Percentiles rank a stretch among this genome's conserved stretches.
These are phyloP conservation scores for Smittium mucronatum DNA, from an alignment of 371 early-diverging fungal species.

Conservation along the genomic window DNA sequence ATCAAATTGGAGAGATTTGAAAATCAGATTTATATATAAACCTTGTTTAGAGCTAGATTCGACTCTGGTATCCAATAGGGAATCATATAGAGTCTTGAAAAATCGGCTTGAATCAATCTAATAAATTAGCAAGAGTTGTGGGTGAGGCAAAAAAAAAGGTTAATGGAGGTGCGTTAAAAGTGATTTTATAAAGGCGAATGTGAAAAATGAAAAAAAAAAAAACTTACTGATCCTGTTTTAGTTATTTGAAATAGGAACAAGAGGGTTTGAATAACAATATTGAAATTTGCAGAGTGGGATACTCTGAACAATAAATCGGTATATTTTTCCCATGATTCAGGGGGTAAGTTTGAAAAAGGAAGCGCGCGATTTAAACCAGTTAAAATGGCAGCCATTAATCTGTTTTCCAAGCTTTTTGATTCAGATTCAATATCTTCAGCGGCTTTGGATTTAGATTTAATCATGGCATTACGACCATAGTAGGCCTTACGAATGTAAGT, in stretches of 20 bases:
- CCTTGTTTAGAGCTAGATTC: conserved; percentile 72
- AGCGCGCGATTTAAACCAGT: conserved; percentile 94
- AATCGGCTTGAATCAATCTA: conserved; percentile 57
- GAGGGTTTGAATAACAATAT: conserved; percentile 82
- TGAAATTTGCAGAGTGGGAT: conserved; percentile 74
- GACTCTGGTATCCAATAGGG: conserved; percentile 72
- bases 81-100: conserved; percentile 77
- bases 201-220: not conserved
- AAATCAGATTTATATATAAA: conserved; percentile 83
- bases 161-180: too few relatives aligned
- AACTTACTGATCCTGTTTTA: conserved; percentile 14
- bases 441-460: conserved; percentile 35
- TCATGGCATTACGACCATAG: conserved; percentile 33
- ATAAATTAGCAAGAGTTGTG: too few relatives aligned
- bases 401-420: conserved; percentile 48
- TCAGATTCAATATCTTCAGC: conserved; percentile 40
- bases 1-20: conserved; percentile 71
- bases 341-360: conserved; percentile 73
- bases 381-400: conserved; percentile 80
- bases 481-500: conserved; percentile 29
- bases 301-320: conserved; percentile 76
- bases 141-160: too few relatives aligned
- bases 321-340: conserved; percentile 63
- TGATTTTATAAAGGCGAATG: too few relatives aligned
- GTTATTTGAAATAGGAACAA: conserved; percentile 70